Evolutionary conservation across 1,284 basidiomycete genomes (phyloP).

Genomic region (Ustilago shanxiensis): DNA sequence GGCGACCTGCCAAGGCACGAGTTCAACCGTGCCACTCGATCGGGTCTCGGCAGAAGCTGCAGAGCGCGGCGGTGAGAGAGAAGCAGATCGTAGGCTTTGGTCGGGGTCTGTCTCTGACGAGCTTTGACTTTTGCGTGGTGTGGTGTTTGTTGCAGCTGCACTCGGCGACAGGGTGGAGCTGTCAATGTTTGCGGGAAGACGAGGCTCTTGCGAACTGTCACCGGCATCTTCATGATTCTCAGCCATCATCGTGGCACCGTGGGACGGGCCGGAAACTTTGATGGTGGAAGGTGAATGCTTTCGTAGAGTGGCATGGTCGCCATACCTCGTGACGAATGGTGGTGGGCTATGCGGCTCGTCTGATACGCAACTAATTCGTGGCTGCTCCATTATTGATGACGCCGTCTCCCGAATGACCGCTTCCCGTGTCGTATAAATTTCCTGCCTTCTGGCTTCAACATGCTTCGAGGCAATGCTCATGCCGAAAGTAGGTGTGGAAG

Average conservation of each 20-base stretch:
- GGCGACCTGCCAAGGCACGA: conserved; percentile 39
- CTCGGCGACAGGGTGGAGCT: neutral
- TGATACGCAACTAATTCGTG: neutral
- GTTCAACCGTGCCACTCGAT: conserved; percentile 31
- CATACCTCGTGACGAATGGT: neutral
- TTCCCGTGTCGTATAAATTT: no score
- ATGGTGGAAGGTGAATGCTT: conserved; percentile 1
- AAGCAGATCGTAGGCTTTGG: conserved; percentile 14
- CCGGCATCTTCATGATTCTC: neutral
- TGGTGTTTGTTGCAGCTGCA: neutral
- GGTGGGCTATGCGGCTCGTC: neutral
- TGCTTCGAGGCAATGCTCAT: neutral
- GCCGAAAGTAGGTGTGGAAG: conserved; percentile 2
- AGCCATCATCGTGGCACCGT: neutral
- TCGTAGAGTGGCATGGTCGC: neutral
- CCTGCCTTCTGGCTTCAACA: neutral
- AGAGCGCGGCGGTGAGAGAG: conserved; percentile 10
- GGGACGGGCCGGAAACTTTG: neutral
- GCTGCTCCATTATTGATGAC: neutral
- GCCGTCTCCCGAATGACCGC: neutral
- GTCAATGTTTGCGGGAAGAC: neutral
- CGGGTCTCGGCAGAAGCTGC: conserved; percentile 11
- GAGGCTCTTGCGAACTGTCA: neutral
- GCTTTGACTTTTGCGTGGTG: neutral
- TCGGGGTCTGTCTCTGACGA: neutral